A percentile compares a stretch with the other conserved stretches of the same genome.
These are phyloP conservation scores for Puccinia hordei DNA, from an alignment of 1,284 basidiomycete species.

Conservation along the genomic window DNA sequence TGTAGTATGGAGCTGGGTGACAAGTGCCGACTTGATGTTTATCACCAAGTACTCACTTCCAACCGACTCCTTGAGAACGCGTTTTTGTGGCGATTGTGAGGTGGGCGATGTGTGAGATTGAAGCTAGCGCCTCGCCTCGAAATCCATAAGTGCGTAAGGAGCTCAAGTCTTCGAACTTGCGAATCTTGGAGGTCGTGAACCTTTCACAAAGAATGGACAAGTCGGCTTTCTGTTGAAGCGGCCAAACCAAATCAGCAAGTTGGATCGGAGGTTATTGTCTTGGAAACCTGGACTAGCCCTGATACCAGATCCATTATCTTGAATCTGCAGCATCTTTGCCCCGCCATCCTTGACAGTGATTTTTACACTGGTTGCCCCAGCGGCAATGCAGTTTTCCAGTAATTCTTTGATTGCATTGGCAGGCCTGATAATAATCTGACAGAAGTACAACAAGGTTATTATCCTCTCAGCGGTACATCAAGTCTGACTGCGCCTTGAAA, in stretches of 20 bases:
- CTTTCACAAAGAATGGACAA: constrained; percentile 88
- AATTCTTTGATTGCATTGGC: constrained; percentile 95
- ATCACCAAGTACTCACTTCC: constrained; percentile 69
- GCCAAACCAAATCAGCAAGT: neutral
- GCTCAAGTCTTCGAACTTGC: constrained; percentile 81
- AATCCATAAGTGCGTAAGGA: constrained; percentile 92
- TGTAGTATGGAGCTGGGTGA: neutral
- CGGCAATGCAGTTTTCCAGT: constrained; percentile 92
- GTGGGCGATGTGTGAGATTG: constrained; percentile 90
- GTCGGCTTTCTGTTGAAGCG: constrained; percentile 66
- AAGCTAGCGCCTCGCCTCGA: constrained; percentile 93
- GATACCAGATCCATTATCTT: constrained; percentile 95
- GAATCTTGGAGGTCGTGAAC: constrained; percentile 93
- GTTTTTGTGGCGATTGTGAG: constrained; percentile 88
- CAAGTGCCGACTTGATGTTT: neutral
- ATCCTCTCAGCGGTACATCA: neutral
- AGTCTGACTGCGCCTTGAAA: neutral
- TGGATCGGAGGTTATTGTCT: neutral
- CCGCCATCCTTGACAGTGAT: constrained; percentile 93
- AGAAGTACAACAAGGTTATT: neutral
- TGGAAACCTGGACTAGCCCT: constrained; percentile 64
- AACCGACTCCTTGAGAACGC: constrained; percentile 75
- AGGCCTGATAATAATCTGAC: constrained; percentile 90
- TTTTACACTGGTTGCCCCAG: constrained; percentile 81
- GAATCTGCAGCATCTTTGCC: constrained; percentile 89